Evolutionary conservation across 805 yeast species (phyloP), one percentile per base, ranked within the genome.

Genomic region (Schwanniomyces polymorphus): DNA sequence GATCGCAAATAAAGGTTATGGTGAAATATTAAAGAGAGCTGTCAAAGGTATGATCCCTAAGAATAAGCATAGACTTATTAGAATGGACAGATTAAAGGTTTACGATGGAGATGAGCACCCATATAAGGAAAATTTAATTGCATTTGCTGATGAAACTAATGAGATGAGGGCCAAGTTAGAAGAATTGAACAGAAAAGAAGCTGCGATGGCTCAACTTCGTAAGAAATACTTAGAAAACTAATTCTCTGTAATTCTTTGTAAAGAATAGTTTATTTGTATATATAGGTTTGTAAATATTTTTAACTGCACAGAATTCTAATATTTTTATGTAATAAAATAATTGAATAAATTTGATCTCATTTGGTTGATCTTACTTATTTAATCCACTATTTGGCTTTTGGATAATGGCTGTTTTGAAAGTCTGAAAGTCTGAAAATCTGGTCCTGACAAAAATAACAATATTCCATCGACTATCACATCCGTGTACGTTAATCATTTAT

Each of bases 11-110:
- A 83, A 85, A 58, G 99, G 99, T 7, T 88, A 83, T 56, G 85
- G 89, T n/a, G 98, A 94, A 67, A 72, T 91, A 10, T 72, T 94
- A 58, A 80, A 70, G 58, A 82, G 86, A 57, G 98, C 99, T 1
- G 99, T 94, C 5, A 85, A 89, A 52, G 96, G 95, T 47, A 94
- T 94, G 99, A 76, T 94, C 46, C 99, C 99, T 38, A 91, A 89
- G 72, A 92, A 94, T 67, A 84, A 84, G 59, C 79, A 86, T 53
- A 82, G 98, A 66, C 80, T 85, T 58, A 70, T 75, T 11, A 83
- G 99, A 65, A 67, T 94, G 60, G 92, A 82, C 25, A 81, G 99
- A 63, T 76, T 94, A 51, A 91, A 89, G 68, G 82, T 89, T 0
- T 88, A 80, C 64, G 98, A 95, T 57, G 97, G 92, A 26, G 82